phyloP scores from a whole-genome alignment of 2,329 filamentous ascomycete species.

The Curvularia eragrostidis region DNA sequence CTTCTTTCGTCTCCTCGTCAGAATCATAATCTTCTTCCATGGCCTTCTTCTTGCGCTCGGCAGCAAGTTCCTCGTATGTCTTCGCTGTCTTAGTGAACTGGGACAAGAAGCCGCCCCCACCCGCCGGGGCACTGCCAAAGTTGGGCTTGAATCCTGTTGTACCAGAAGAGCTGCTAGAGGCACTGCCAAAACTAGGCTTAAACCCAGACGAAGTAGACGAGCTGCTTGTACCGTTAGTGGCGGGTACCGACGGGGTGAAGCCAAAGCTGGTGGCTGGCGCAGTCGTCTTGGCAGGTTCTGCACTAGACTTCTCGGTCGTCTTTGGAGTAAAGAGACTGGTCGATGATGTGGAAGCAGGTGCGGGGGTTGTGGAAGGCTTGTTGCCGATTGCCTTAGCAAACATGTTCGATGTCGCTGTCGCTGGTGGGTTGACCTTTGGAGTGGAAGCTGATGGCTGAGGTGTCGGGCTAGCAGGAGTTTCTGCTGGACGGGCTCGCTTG shows the following conservation, averaged over 20 bases:
- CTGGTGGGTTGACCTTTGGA: slow-evolving; percentile 25
- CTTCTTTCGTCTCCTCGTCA: slow-evolving; percentile 45
- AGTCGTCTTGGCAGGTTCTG: slow-evolving; percentile 18
- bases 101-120: slow-evolving; percentile 30
- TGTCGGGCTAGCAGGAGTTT: slow-evolving; percentile 27
- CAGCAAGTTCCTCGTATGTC: slow-evolving; percentile 41
- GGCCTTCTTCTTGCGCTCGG: slow-evolving; percentile 46
- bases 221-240: slow-evolving; percentile 15
- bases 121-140: slow-evolving; percentile 15
- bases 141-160: slow-evolving; percentile 22
- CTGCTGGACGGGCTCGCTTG: slow-evolving; percentile 35
- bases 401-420: slow-evolving; percentile 32
- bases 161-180: slow-evolving; percentile 6
- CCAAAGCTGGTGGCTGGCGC: slow-evolving; percentile 21
- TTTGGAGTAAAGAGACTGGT: slow-evolving; percentile 22
- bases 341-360: slow-evolving; percentile 20
- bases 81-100: slow-evolving; percentile 44
- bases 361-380: slow-evolving; percentile 23
- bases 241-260: slow-evolving; percentile 24
- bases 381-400: slow-evolving; percentile 34
- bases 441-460: slow-evolving; percentile 27
- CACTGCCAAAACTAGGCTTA: slow-evolving; percentile 24
- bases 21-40: slow-evolving; percentile 47
- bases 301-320: slow-evolving; percentile 9
- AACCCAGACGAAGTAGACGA: slow-evolving; percentile 11